phyloP scores from a whole-genome alignment of 2,329 filamentous ascomycete species.

The Fusarium nygamai region DNA sequence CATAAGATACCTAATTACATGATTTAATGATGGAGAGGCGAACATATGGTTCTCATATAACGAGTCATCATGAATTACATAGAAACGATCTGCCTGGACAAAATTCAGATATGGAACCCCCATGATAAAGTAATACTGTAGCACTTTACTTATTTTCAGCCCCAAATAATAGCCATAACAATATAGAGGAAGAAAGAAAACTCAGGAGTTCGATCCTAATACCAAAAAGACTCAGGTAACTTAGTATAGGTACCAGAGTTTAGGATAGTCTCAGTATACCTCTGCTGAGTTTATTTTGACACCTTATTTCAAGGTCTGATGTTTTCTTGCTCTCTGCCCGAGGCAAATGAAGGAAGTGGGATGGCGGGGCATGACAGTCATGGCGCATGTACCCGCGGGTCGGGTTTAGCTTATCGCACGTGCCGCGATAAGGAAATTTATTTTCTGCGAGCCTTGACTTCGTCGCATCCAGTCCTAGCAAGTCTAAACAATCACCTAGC shows the following conservation, averaged over 20 bases:
- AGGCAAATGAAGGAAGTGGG: not conserved
- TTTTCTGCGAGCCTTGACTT: conserved; percentile 35
- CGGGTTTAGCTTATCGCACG: conserved; percentile 48
- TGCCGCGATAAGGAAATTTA: conserved; percentile 55
- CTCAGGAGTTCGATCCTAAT: too few relatives aligned
- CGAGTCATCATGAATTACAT: conserved; percentile 11
- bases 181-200: not conserved
- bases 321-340: too few relatives aligned
- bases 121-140: not conserved
- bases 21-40: conserved; percentile 15
- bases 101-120: not conserved
- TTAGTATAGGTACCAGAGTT: too few relatives aligned
- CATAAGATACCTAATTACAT: conserved; percentile 20
- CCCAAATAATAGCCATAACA: not conserved
- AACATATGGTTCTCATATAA: not conserved
- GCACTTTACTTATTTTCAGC: not conserved
- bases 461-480: conserved; percentile 7
- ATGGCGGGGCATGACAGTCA: conserved; percentile 23
- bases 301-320: too few relatives aligned
- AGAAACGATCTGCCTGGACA: not conserved
- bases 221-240: too few relatives aligned
- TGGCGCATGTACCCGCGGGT: not conserved
- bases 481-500: not conserved
- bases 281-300: too few relatives aligned
- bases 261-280: too few relatives aligned